These are phyloP conservation scores for Arabidopsis suecica DNA, from an alignment of 345 rosid species.

Conservation along the genomic window DNA sequence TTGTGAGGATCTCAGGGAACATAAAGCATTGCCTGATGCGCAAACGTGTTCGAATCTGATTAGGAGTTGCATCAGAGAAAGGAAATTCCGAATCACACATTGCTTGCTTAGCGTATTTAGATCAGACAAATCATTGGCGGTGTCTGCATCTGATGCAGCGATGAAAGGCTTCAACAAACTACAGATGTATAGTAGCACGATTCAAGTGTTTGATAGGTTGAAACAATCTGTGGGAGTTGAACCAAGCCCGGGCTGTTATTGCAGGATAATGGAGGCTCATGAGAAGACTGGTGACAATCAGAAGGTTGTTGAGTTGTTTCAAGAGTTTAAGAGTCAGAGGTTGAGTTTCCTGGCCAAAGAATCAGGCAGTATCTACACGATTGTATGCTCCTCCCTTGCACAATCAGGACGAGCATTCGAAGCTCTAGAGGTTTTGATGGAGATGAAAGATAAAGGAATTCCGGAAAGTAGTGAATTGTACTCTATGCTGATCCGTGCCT, in stretches of 20 bases:
- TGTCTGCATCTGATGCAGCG: conserved; percentile 64
- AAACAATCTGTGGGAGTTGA: conserved; percentile 49
- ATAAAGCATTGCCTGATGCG: conserved; percentile 63
- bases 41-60: conserved; percentile 64
- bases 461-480: conserved; percentile 53
- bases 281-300: conserved; percentile 52
- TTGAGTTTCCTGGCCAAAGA: conserved; percentile 46
- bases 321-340: conserved; percentile 56
- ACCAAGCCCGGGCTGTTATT: conserved; percentile 61
- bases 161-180: conserved; percentile 80
- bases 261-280: conserved; percentile 72
- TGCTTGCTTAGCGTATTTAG: conserved; percentile 56
- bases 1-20: conserved; percentile 57
- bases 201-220: conserved; percentile 56
- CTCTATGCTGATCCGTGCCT: conserved; percentile 60
- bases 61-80: conserved; percentile 57
- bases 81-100: conserved; percentile 60
- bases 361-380: conserved; percentile 48
- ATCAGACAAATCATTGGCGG: conserved; percentile 47
- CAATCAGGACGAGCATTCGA: conserved; percentile 67
- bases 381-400: conserved; percentile 61
- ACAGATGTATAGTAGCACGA: conserved; percentile 78
- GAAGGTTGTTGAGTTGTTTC: conserved; percentile 62
- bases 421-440: conserved; percentile 63
- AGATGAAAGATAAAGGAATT: conserved; percentile 62